Percentiles rank a stretch among this genome's conserved stretches.
Conservation (phyloP, 2,329 filamentous ascomycete species). For the Chlorencoelia australis region DNA sequence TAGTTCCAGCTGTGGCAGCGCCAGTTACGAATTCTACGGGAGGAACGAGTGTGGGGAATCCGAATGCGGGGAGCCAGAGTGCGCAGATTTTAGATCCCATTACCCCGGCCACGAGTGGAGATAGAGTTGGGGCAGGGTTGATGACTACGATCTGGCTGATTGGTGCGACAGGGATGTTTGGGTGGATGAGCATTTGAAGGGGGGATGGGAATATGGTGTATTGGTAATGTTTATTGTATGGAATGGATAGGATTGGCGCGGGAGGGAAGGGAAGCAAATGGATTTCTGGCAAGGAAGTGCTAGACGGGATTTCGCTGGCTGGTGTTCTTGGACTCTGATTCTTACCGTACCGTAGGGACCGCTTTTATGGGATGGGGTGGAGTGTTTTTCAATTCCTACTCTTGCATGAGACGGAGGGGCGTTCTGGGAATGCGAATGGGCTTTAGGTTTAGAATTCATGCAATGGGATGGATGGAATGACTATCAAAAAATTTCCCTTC, state of each 20-base stretch:
- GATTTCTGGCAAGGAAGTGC: too few relatives aligned
- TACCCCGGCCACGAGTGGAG: conserved; percentile 27
- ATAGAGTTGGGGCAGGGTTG: conserved; percentile 33
- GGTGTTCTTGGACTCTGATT: too few relatives aligned
- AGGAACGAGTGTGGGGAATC: conserved; percentile 29
- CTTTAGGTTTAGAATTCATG: too few relatives aligned
- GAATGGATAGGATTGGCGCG: neutral
- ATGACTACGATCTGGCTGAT: conserved; percentile 29
- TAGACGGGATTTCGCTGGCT: too few relatives aligned
- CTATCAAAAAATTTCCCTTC: too few relatives aligned
- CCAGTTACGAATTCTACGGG: conserved; percentile 23
- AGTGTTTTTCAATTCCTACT: too few relatives aligned
- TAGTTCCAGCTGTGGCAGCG: conserved; percentile 23
- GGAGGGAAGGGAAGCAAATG: neutral
- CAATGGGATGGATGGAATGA: too few relatives aligned
- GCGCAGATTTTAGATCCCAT: conserved; percentile 10
- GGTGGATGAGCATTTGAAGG: conserved; percentile 27
- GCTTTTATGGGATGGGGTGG: too few relatives aligned
- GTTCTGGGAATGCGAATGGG: too few relatives aligned
- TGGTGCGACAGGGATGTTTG: conserved; percentile 26
- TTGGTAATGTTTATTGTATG: neutral
- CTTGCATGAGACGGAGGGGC: too few relatives aligned
- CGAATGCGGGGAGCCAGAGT: conserved; percentile 15
- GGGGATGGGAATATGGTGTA: too few relatives aligned
- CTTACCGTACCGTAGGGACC: too few relatives aligned